These are phyloP conservation scores for Calocybe cyanea DNA, from an alignment of 768 basidiomycete genomes.

Conservation along the genomic window DNA sequence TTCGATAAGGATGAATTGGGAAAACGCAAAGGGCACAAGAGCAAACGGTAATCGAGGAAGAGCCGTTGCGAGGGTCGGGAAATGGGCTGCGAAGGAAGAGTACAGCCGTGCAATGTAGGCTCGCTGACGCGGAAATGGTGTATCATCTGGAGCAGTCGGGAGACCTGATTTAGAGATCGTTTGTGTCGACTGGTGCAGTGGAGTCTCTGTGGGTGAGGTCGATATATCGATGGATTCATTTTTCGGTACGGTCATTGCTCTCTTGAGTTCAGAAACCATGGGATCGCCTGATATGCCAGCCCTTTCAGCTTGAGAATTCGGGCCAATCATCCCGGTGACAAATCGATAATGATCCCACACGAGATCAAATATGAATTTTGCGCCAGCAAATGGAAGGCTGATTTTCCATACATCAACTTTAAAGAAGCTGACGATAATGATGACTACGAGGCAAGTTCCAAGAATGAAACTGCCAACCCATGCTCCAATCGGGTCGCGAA, in stretches of 20 bases:
- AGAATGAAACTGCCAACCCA: conserved; percentile 70
- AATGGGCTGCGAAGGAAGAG: conserved; percentile 30
- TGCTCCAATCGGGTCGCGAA: conserved; percentile 75
- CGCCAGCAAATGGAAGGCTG: conserved; percentile 73
- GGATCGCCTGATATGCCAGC: conserved; percentile 20
- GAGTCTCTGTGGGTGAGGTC: conserved; percentile 15
- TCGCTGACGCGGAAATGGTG: conserved; percentile 19
- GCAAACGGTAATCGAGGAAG: conserved; percentile 72
- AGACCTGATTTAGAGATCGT: conserved; percentile 6
- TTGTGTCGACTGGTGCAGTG: conserved; percentile 6
- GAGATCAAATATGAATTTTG: conserved; percentile 71
- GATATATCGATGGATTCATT: conserved; percentile 15
- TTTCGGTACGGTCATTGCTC: conserved; percentile 22
- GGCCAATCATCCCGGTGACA: conserved; percentile 7
- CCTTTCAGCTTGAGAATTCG: not conserved
- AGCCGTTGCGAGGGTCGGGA: conserved; percentile 71
- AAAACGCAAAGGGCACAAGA: conserved; percentile 89
- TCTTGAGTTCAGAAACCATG: conserved; percentile 23
- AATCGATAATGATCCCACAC: conserved; percentile 54
- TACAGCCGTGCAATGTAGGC: conserved; percentile 13
- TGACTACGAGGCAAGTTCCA: conserved; percentile 61
- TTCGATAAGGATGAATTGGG: conserved; percentile 93
- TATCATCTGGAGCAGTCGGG: conserved; percentile 4
- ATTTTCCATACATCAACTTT: conserved; percentile 86
- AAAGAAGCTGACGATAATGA: conserved; percentile 75